A percentile compares a stretch with the other conserved stretches of the same genome.
Conservation (phyloP, 2,329 filamentous ascomycete genomes). For the Clonostachys solani region DNA sequence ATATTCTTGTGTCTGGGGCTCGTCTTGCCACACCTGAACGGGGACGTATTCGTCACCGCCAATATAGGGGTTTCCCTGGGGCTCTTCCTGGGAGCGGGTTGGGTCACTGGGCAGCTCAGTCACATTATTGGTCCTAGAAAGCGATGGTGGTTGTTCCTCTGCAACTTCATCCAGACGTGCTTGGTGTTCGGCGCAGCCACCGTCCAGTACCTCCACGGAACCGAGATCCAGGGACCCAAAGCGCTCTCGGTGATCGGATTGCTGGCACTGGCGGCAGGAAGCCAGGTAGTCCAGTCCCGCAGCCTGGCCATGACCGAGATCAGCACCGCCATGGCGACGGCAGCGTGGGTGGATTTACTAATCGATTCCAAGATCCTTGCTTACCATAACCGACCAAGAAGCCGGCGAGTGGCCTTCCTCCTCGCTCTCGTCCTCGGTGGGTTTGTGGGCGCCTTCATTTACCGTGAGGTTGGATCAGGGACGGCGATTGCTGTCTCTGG, state of each 20-base stretch:
- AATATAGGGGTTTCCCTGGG: constrained; percentile 53
- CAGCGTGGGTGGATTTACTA: constrained; percentile 56
- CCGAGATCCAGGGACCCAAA: constrained; percentile 22
- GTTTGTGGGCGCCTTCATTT: constrained; percentile 47
- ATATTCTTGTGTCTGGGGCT: constrained; percentile 52
- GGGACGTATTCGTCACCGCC: constrained; percentile 42
- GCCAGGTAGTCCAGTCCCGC: constrained; percentile 54
- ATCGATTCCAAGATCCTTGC: constrained; percentile 53
- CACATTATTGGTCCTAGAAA: constrained; percentile 44
- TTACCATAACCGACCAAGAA: constrained; percentile 50
- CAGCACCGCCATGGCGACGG: constrained; percentile 61
- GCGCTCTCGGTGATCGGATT: constrained; percentile 42
- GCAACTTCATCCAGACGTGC: constrained; percentile 48
- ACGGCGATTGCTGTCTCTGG: constrained; percentile 37
- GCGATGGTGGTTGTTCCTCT: constrained; percentile 48
- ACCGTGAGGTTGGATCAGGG: constrained; percentile 33
- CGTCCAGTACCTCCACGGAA: constrained; percentile 37
- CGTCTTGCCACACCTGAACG: constrained; percentile 39
- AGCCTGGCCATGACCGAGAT: constrained; percentile 55
- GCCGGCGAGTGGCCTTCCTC: constrained; percentile 45
- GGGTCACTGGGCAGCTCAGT: constrained; percentile 51
- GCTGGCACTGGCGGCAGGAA: constrained; percentile 51
- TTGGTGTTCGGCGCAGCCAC: constrained; percentile 49
- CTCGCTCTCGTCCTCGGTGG: constrained; percentile 39
- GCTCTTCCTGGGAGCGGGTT: constrained; percentile 50